Conservation (phyloP, 768 basidiomycete species). For the Suillus brevipes region DNA sequence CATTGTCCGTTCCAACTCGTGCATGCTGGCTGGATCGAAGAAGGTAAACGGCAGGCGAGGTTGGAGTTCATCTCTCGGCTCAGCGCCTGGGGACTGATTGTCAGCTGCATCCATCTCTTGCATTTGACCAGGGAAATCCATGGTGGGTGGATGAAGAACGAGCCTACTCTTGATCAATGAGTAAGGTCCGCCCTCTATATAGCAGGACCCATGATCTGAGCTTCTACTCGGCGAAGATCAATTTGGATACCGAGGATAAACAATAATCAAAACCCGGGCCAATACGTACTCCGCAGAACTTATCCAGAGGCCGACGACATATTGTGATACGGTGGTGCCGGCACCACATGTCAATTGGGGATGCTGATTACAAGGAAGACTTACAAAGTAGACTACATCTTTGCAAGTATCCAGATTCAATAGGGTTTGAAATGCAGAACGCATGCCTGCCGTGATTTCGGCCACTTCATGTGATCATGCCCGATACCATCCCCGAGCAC, state of each 20-base stretch:
- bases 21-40: conserved; percentile 4
- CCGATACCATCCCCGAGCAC: neutral
- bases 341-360: neutral
- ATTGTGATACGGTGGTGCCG: too few relatives aligned
- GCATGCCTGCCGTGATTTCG: neutral
- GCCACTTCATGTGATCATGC: neutral
- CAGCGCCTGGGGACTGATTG: neutral
- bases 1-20: neutral
- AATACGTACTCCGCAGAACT: neutral
- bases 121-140: neutral
- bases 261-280: neutral
- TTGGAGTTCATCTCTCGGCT: neutral
- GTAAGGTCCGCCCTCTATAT: neutral
- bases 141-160: neutral
- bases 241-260: neutral
- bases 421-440: neutral
- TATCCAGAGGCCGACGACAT: neutral
- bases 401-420: neutral
- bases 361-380: neutral
- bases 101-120: neutral
- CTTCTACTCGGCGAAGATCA: neutral
- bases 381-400: neutral
- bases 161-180: neutral
- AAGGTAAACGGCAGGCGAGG: neutral
- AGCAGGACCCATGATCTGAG: neutral